Base-by-base conservation (phyloP, 2,329 filamentous ascomycete species). In the Pseudogymnoascus sp. region DNA sequence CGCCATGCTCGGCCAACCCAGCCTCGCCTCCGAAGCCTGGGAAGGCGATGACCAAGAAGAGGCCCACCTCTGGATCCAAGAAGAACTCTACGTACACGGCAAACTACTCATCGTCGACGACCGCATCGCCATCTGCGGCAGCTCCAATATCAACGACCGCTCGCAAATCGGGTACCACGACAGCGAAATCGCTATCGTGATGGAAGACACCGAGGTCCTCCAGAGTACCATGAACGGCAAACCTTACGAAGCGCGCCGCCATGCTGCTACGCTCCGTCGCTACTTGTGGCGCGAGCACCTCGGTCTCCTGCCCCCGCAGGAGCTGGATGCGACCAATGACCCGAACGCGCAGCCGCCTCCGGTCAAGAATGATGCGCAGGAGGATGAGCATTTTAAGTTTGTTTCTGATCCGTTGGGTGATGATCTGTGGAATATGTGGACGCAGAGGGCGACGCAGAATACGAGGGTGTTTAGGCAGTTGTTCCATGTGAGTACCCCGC, bases 81-180 rank as follows among this genome's bases (percentile, higher is more conserved):
- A 99, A 73, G 93, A 99, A 75, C 83, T 97, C 1, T 99, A 99
- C 73, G 88, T 97, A 59, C 94, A 99, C 74, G 89, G 86, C 28
- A 99, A 97, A 77, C 81, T 97, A 37, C 82, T 94, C 68, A 93
- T 97, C 68, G 89, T 88, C 1, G 92, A 97, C 72, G 93, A 97
- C 74, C 85, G 86, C 62, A 82, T 91, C 59, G 91, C 90, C 1
- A 85, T 97, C 62, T 94, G 91, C 72, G 91, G 91, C 16, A 92
- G 88, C 25, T 91, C 90, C 67, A 97, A 97, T 75, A 81, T 97
- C 70, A 97, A 97, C 74, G 93, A 97, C 73, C 88, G 93, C 62
- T 85, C 90, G 60, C 92, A 96, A 75, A 78, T 94, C 4, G 93
- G 93, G 12, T 84, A 88, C 69, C 93, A 96, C 74, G 93, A 97